Percentiles rank a stretch among this genome's conserved stretches.
phyloP scores from a whole-genome alignment of 225 moss, liverwort and hornwort species.

The Climacium dendroides region DNA sequence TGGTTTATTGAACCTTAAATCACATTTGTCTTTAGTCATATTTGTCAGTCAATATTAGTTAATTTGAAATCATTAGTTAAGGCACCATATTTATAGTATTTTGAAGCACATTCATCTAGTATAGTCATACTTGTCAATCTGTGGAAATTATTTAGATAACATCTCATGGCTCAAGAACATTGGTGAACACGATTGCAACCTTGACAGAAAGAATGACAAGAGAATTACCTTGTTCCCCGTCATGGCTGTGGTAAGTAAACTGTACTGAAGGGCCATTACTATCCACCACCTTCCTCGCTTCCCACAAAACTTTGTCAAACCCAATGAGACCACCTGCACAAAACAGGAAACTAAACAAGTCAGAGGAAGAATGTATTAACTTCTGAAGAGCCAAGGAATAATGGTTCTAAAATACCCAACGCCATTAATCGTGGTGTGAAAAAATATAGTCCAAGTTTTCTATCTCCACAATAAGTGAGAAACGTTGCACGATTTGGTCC shows the following conservation, averaged over 20 bases:
- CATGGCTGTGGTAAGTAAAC: constrained; percentile 71
- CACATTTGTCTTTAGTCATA: not conserved
- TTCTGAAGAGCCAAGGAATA: not conserved
- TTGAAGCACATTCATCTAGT: not conserved
- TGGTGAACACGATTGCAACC: not conserved
- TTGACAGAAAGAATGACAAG: not conserved
- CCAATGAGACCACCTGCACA: constrained; percentile 62
- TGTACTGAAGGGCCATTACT: constrained; percentile 56
- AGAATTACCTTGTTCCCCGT: constrained; percentile 77
- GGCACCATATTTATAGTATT: not conserved
- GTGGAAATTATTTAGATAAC: not conserved
- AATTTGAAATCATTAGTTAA: not conserved
- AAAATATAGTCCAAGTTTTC: not conserved
- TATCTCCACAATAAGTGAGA: not conserved
- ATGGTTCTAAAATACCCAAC: not conserved
- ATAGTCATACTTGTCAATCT: not conserved
- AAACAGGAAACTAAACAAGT: not conserved
- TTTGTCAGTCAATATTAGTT: not conserved
- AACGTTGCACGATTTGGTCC: not conserved
- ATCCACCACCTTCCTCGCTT: constrained; percentile 23
- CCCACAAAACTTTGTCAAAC: constrained; percentile 88
- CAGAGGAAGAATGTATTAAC: not conserved
- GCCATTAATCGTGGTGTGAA: not conserved
- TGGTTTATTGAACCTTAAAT: not conserved
- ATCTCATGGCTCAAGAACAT: not conserved